Evolutionary conservation across 2,329 filamentous ascomycete genomes (phyloP), one percentile per base, ranked within the genome.

Genomic region (Hypoxylon sp.): DNA sequence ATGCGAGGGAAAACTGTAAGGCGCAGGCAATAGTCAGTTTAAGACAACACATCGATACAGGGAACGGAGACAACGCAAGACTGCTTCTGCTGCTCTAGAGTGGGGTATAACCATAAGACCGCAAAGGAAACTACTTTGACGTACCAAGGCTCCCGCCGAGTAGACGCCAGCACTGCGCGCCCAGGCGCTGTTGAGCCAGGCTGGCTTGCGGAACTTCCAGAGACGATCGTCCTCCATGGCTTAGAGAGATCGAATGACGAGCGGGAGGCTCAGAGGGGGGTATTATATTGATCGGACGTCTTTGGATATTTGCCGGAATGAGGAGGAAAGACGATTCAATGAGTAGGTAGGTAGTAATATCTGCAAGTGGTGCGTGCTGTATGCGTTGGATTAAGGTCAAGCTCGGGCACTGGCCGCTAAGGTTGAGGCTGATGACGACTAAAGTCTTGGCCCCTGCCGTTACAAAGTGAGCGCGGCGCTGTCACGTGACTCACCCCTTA

Each of bases 171-270:
- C 80, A 71, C 88, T 89, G 73, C 88, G 87, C 67, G 86, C 86
- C 81, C 84, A 87, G 69, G 84, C 82, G 77, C 84, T 89, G 80
- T 87, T 89, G 61, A 89, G 82, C 88, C 88, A 91, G 75, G 89
- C 87, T 58, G 88, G 88, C 82, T 80, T 84, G 77, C 82, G 78
- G 75, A 90, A 90, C 81, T 89, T 90, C 84, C 85, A 90, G 71
- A 90, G 86, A 59, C 87, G 85, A 64, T 89, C 87, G 70, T 89
- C 87, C 67, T 87, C 85, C 86, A 89, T 89, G 51, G 32, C 76
- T 71, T 55, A 61, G 63, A 46, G 4, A n/a, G 40, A 55, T 40
- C 54, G n/a, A 26, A 24, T 18, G 45, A 22, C 26, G 38, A 12
- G 12, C 9, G 28, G 24, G 14, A 3, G 20, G 8, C n/a, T 16